These are phyloP conservation scores for Coemansia sp. DNA, from an alignment of 371 early-diverging fungal genomes.

Conservation along the genomic window DNA sequence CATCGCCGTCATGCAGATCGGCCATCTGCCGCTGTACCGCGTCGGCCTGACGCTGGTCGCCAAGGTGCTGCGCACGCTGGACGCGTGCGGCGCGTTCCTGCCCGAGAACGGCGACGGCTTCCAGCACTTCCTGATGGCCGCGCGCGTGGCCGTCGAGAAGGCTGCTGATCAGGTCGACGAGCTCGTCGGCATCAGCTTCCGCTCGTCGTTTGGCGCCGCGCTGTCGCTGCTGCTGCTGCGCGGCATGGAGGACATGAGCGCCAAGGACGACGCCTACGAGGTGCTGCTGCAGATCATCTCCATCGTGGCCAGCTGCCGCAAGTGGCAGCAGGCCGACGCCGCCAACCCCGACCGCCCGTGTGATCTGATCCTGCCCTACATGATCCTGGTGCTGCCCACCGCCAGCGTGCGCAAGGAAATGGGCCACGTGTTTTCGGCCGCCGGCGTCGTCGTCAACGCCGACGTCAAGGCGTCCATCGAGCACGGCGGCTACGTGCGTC, in stretches of 20 bases:
- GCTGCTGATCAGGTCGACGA: constrained; percentile 70
- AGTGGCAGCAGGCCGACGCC: constrained; percentile 48
- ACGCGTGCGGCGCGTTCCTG: constrained; percentile 70
- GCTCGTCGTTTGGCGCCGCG: constrained; percentile 84
- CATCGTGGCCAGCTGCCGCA: constrained; percentile 63
- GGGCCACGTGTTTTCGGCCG: constrained; percentile 51
- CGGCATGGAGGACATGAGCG: constrained; percentile 74
- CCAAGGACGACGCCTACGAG: constrained; percentile 70
- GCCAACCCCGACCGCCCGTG: constrained; percentile 11
- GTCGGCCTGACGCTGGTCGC: constrained; percentile 71
- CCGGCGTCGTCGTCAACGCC: constrained; percentile 47
- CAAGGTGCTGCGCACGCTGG: constrained; percentile 72
- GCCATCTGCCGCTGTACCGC: constrained; percentile 73
- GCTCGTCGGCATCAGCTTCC: constrained; percentile 77
- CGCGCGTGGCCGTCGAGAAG: constrained; percentile 69
- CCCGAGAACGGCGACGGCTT: constrained; percentile 54
- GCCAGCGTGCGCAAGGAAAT: constrained; percentile 55
- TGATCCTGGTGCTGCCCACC: constrained; percentile 55
- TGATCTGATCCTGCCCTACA: constrained; percentile 49
- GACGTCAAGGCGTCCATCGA: constrained; percentile 25
- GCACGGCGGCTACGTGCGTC: constrained; percentile 45
- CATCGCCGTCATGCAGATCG: constrained; percentile 80
- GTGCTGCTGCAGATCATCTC: constrained; percentile 72
- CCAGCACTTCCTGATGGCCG: constrained; percentile 65
- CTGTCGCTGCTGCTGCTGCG: constrained; percentile 78